These are phyloP conservation scores for Lachancea sp. DNA, from an alignment of 805 yeast genomes.

Conservation along the genomic window DNA sequence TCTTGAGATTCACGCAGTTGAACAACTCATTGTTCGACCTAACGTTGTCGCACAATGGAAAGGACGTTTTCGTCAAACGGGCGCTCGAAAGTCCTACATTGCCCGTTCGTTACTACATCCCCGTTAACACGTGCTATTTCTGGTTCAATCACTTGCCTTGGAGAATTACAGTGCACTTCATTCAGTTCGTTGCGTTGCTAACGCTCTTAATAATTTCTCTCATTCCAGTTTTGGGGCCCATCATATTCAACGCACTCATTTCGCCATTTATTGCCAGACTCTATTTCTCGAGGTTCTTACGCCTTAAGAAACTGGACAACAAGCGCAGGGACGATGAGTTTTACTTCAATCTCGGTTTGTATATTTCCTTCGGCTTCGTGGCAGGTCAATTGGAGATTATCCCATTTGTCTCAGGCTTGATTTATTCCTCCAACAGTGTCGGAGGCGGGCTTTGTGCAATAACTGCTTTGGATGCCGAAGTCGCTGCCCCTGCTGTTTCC, in stretches of 20 bases:
- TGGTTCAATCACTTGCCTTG: slow-evolving; percentile 28
- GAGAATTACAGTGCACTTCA: slow-evolving; percentile 10
- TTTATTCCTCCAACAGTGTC: slow-evolving; percentile 20
- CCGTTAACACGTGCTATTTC: slow-evolving; percentile 22
- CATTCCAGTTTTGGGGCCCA: slow-evolving; percentile 29
- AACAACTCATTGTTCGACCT: slow-evolving; percentile 14
- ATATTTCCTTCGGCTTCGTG: slow-evolving; percentile 25
- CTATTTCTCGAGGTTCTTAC: slow-evolving; percentile 19
- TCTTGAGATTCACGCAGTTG: slow-evolving; percentile 27
- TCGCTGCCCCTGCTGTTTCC: neutral
- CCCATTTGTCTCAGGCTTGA: slow-evolving; percentile 15
- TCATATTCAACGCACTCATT: slow-evolving; percentile 20
- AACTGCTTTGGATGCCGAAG: slow-evolving; percentile 25
- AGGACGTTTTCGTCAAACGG: slow-evolving; percentile 11
- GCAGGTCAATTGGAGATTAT: slow-evolving; percentile 26
- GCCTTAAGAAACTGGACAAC: slow-evolving; percentile 8
- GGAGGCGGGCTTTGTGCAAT: slow-evolving; percentile 23
- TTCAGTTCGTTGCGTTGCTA: slow-evolving; percentile 13
- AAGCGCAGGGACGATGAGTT: slow-evolving; percentile 11
- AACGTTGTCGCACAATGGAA: slow-evolving; percentile 13
- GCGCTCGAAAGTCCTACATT: slow-evolving; percentile 3
- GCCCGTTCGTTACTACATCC: slow-evolving; percentile 27
- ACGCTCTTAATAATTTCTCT: slow-evolving; percentile 19
- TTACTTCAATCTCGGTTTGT: slow-evolving; percentile 23
- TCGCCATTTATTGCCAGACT: slow-evolving; percentile 27